Evolutionary conservation across 768 basidiomycete genomes (phyloP), one percentile per base, ranked within the genome.

Genomic region (Podaxis sp.): DNA sequence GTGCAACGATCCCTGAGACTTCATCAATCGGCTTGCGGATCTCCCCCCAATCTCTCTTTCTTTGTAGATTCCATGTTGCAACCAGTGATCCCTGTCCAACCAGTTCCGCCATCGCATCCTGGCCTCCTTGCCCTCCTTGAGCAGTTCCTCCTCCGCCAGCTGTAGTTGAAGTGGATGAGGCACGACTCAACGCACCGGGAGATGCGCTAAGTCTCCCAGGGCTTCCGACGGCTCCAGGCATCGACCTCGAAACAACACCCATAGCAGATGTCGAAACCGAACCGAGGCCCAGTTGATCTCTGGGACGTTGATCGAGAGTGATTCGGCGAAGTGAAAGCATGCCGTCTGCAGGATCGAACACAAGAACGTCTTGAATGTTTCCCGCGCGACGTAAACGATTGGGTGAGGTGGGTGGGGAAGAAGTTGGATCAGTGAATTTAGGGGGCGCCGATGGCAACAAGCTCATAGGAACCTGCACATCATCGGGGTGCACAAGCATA

Each of bases 51-150:
- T 80, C 82, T 15, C 72, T 68, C 13, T 77, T 77, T 41, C 86
- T 73, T 64, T 77, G 75, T 63, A 93, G 68, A 66, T 80, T 78
- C 90, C 91, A 93, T 1, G 84, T 87, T 43, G 88, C 88, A 19
- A 91, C 78, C 3, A 74, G 69, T 57, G 63, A 69, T 57, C 77
- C 79, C 66, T 69, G 73, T 38, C 70, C 79, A 24, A 63, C 68
- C 11, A 84, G 63, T 65, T 82, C 80, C 71, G 67, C 68, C 33
- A 53, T 61, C 40, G 37, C 64, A 56, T 72, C 76, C 15, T 58
- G 58, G 19, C 57, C 51, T 33, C 22, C 53, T 55, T 33, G 33
- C 8, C 33, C 57, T 40, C 57, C 50, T 19, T 49, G 59, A 33
- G 27, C 43, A 8, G 53, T 53, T 12, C 52, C 40, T n/a, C 22